Conservation (phyloP, 2,329 filamentous ascomycete genomes). For the Pezicula rhizophila region DNA sequence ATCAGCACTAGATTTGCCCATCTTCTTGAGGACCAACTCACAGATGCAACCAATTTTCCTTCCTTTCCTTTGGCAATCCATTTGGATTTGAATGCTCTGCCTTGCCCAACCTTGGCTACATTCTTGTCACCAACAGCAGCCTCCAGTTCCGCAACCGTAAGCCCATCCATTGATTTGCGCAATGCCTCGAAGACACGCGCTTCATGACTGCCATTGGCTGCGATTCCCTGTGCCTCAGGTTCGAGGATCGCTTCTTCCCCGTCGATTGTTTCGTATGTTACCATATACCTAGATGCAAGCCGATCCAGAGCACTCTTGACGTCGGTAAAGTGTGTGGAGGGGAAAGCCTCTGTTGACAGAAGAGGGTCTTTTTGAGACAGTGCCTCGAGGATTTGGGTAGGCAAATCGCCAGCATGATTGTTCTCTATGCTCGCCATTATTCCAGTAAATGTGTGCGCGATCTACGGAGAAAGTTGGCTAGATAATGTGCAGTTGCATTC, state of each 20-base stretch:
- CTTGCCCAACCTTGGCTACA: constrained; percentile 78
- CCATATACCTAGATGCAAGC: constrained; percentile 77
- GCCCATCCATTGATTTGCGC: constrained; percentile 65
- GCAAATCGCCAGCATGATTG: constrained; percentile 46
- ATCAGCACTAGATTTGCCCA: background rate
- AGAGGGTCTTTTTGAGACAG: constrained; percentile 59
- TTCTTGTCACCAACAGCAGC: constrained; percentile 65
- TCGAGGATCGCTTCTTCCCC: constrained; percentile 73
- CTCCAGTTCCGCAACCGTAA: constrained; percentile 72
- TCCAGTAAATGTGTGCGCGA: constrained; percentile 7
- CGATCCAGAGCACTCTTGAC: constrained; percentile 87
- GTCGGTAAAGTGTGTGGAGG: constrained; percentile 55
- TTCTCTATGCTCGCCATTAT: constrained; percentile 39
- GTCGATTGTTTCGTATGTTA: constrained; percentile 79
- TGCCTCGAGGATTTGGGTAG: constrained; percentile 57
- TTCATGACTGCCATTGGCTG: constrained; percentile 72
- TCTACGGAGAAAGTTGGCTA: constrained; percentile 6
- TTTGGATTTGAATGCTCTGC: constrained; percentile 83
- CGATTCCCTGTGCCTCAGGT: constrained; percentile 66
- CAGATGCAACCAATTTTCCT: constrained; percentile 47
- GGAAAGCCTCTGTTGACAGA: constrained; percentile 64
- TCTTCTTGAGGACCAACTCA: constrained; percentile 25
- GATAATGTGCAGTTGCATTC: constrained; percentile 1
- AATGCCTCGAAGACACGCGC: constrained; percentile 76
- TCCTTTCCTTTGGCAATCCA: constrained; percentile 61